A percentile compares a stretch with the other conserved stretches of the same genome.
These are phyloP conservation scores for Quercus phellos DNA, from an alignment of 331 rosid genomes.

Conservation along the genomic window DNA sequence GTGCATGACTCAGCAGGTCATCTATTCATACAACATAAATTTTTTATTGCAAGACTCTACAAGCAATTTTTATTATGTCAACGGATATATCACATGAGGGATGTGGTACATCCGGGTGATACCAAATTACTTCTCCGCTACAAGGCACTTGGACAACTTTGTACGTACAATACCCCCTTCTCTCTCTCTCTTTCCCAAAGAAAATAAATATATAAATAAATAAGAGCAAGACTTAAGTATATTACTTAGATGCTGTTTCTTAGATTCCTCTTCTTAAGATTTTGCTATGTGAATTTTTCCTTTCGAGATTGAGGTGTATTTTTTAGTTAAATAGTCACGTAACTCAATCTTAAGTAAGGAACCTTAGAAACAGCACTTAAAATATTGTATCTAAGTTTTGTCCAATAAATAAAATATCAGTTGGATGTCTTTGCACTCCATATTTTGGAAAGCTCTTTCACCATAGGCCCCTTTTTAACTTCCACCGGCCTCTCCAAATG, in stretches of 20 bases:
- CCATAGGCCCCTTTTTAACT: constrained; percentile 58
- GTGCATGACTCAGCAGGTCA: not conserved
- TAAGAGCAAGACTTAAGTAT: rapidly evolving
- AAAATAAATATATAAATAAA: not conserved
- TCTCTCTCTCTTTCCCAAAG: too few species aligned
- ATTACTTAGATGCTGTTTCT: too few species aligned
- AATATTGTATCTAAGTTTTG: too few species aligned
- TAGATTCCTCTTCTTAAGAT: rapidly evolving
- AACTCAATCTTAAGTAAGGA: too few species aligned
- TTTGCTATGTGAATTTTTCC: too few species aligned
- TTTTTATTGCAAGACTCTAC: not conserved
- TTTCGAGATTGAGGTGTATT: too few species aligned
- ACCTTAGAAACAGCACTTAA: rapidly evolving
- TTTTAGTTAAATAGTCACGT: too few species aligned
- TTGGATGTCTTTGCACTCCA: constrained; percentile 48
- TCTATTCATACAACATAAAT: not conserved
- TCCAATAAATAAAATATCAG: constrained; percentile 6
- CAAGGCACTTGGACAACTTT: not conserved
- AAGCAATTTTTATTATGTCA: not conserved
- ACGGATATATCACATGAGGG: too few species aligned
- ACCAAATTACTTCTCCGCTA: too few species aligned
- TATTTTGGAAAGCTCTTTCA: constrained; percentile 57
- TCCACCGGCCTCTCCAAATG: constrained; percentile 48
- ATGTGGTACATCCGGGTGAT: too few species aligned
- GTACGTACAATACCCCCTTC: not conserved